These are phyloP conservation scores for Dunaliella primolecta DNA, from an alignment of 139 green algal genomes.

Conservation along the genomic window DNA sequence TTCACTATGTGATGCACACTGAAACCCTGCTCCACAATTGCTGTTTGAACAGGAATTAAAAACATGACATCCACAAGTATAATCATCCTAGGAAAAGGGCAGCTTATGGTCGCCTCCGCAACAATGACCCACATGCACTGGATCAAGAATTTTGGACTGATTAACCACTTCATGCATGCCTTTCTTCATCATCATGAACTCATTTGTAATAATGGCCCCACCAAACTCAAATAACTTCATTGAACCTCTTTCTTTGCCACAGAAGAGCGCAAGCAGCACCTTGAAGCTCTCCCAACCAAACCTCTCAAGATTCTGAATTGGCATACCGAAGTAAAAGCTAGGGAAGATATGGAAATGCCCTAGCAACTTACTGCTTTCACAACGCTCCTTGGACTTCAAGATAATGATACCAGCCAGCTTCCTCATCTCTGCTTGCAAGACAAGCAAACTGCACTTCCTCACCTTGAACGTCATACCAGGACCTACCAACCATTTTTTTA, in stretches of 20 bases:
- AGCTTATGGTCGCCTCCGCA: neutral
- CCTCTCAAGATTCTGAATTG: neutral
- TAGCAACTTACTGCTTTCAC: neutral
- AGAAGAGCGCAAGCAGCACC: neutral
- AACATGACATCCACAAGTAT: neutral
- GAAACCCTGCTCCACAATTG: neutral
- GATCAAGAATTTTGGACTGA: neutral
- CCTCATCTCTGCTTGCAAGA: neutral
- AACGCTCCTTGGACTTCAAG: neutral
- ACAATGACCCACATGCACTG: neutral
- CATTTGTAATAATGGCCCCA: neutral
- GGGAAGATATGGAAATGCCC: neutral
- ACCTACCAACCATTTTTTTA: neutral
- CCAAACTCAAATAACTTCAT: neutral
- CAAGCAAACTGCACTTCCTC: neutral
- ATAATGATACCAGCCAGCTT: neutral
- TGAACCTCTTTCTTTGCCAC: neutral
- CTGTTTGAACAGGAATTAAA: constrained; percentile 2
- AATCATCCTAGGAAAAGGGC: neutral
- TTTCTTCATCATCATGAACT: neutral
- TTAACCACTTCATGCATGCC: neutral
- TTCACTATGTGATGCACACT: neutral
- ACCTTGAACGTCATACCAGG: neutral
- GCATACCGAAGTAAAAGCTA: neutral
- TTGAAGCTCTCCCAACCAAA: neutral